These are phyloP conservation scores for Cantharellus anzutake DNA, from an alignment of 768 basidiomycete species.

Conservation along the genomic window DNA sequence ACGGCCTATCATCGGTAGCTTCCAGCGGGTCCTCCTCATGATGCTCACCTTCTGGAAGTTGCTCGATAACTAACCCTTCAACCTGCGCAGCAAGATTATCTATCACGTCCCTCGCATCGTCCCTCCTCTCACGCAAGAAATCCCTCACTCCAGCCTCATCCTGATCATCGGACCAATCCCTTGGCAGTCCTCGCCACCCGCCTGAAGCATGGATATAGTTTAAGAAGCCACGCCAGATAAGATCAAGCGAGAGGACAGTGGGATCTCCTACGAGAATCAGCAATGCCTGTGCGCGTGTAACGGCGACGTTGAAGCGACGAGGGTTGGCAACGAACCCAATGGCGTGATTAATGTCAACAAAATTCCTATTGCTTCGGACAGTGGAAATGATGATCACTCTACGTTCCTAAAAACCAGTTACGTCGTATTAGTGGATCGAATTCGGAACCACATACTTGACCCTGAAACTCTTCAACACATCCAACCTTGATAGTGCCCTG, in stretches of 20 bases:
- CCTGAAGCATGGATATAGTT: conserved; percentile 31
- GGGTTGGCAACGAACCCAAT: conserved; percentile 8
- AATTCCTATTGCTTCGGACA: conserved; percentile 5
- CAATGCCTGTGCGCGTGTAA: conserved; percentile 46
- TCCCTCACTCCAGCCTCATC: neutral
- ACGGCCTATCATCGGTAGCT: neutral
- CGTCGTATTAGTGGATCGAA: neutral
- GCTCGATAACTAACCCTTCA: neutral
- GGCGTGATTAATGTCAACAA: conserved; percentile 4
- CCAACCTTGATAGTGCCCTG: conserved; percentile 4
- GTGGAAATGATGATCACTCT: conserved; percentile 7
- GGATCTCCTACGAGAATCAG: conserved; percentile 47
- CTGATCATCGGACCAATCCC: conserved; percentile 2
- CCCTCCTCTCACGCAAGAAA: neutral
- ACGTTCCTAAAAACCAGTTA: conserved; percentile 1
- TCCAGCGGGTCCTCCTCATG: neutral
- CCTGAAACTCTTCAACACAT: conserved; percentile 8
- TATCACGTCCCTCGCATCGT: neutral
- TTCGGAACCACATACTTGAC: conserved; percentile 3
- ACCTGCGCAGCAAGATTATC: neutral
- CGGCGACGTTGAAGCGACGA: conserved; percentile 27
- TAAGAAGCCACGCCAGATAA: conserved; percentile 39
- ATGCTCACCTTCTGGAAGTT: neutral
- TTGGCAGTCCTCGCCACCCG: conserved; percentile 30
- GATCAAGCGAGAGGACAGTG: conserved; percentile 34